Conservation (phyloP, 1,139 yeast species). For the Meyerozyma athensensis region DNA sequence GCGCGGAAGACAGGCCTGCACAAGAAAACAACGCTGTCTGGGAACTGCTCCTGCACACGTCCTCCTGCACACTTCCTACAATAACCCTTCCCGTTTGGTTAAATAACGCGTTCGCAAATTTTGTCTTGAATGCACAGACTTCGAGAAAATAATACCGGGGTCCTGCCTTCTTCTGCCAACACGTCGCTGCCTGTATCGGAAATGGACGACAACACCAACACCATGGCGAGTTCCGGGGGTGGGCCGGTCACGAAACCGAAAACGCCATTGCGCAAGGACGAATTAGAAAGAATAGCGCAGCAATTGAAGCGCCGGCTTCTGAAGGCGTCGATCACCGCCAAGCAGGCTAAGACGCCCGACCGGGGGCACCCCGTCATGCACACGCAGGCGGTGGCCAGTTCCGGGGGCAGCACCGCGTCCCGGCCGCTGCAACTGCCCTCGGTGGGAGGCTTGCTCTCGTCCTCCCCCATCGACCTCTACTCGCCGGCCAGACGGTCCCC, state of each 20-base stretch:
- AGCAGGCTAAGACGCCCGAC: constrained; percentile 22
- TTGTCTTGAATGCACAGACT: neutral
- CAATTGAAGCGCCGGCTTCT: constrained; percentile 42
- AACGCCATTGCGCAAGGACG: constrained; percentile 42
- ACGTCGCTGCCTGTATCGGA: constrained; percentile 2
- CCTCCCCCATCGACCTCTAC: constrained; percentile 33
- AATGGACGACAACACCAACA: constrained; percentile 1
- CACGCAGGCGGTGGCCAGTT: too few species aligned
- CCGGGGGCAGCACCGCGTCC: too few species aligned
- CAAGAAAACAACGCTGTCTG: too few species aligned
- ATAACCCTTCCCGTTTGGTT: constrained; percentile 1
- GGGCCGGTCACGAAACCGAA: constrained; percentile 18
- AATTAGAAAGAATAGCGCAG: constrained; percentile 43
- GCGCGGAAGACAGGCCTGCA: too few species aligned
- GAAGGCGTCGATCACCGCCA: constrained; percentile 44
- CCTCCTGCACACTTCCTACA: too few species aligned
- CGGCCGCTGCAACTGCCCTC: constrained; percentile 6
- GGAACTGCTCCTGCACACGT: too few species aligned
- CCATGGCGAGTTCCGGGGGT: neutral
- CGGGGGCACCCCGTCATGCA: too few species aligned
- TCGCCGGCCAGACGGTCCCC: constrained; percentile 42
- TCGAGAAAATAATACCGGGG: constrained; percentile 2
- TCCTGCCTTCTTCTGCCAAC: neutral
- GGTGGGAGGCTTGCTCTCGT: constrained; percentile 15
- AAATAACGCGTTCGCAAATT: constrained; percentile 2